Evolutionary conservation across 805 yeast species (phyloP), one percentile per base, ranked within the genome.

Genomic region (Candida vaughaniae): DNA sequence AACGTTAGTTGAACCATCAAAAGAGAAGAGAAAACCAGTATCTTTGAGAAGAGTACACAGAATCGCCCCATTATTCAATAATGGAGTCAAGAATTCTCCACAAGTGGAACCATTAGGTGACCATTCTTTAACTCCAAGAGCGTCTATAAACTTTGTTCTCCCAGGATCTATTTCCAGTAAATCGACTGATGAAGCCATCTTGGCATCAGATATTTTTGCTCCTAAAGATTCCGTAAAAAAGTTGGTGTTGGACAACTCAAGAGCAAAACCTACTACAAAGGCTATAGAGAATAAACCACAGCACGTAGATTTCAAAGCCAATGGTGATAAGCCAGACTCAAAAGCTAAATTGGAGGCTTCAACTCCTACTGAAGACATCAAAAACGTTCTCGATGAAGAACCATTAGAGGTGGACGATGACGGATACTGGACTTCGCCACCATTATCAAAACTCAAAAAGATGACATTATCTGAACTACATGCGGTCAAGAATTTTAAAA

Each of bases 381-480:
- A 40, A 5, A 39, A 39, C 19, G 35, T 38, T 14, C 43, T 46
- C 22, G 47, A 44, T 3, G 40, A 38, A 14, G 45, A 37, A 14
- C 33, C 18, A 33, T 9, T 25, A 3, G 66, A 74, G 29, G 69
- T 70, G 19, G 77, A 82, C 35, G 80, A 79, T 10, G 77, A 84
- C 33, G 96, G 90, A 5, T 93, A 90, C 62, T 93, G 93, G 86
- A 82, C 81, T 36, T 77, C 85, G 5, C 99, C 99, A 12, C 69
- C 88, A 2, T 53, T 82, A 25, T 75, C 79, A 4, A 80, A 80
- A 33, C 64, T 93, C 35, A 71, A 75, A 38, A 60, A 69, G 12
- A 69, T 77, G 72, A 58, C 87, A 0, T 66, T 85, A 25, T 62
- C 78, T 7, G 82, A 87, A 43, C 71, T 88, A 33, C 78, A 83